Evolutionary conservation across 192 early-diverging fungal species (phyloP).

Genomic region (Podila horticola): DNA sequence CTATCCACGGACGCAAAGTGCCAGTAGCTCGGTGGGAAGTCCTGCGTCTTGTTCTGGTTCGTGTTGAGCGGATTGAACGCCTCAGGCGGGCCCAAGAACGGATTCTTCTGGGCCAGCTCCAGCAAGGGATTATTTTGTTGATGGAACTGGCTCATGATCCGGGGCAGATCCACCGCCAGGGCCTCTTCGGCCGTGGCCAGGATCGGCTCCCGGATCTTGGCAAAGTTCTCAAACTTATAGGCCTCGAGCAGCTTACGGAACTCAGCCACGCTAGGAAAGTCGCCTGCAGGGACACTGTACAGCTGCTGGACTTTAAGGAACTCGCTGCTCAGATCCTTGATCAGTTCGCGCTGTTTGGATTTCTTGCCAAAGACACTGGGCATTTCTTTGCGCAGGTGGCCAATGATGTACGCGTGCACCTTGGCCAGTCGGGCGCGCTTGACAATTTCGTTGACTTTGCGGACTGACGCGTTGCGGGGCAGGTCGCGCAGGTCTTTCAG

Average conservation of each 20-base stretch:
- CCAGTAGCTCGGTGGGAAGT: constrained; percentile 63
- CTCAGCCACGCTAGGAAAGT: constrained; percentile 86
- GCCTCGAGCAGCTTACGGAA: constrained; percentile 75
- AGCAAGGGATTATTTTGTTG: constrained; percentile 72
- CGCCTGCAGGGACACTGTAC: constrained; percentile 81
- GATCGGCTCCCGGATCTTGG: constrained; percentile 75
- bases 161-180: constrained; percentile 76
- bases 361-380: constrained; percentile 86
- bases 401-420: constrained; percentile 89
- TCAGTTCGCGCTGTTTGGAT: constrained; percentile 76
- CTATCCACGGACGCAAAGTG: constrained; percentile 65
- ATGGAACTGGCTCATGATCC: constrained; percentile 82
- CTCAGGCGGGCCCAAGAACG: constrained; percentile 54
- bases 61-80: constrained; percentile 18
- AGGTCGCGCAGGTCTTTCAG: constrained; percentile 80
- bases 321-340: constrained; percentile 74
- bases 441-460: constrained; percentile 93
- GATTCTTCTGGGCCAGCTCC: constrained; percentile 65
- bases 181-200: constrained; percentile 78
- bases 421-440: constrained; percentile 82
- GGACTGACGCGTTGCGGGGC: constrained; percentile 81
- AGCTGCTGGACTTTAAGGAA: constrained; percentile 80
- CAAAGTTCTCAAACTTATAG: constrained; percentile 87
- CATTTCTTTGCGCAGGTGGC: constrained; percentile 84
- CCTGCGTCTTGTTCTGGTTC: not conserved